These are phyloP conservation scores for Trametes villosa DNA, from an alignment of 768 basidiomycete species.

Conservation along the genomic window DNA sequence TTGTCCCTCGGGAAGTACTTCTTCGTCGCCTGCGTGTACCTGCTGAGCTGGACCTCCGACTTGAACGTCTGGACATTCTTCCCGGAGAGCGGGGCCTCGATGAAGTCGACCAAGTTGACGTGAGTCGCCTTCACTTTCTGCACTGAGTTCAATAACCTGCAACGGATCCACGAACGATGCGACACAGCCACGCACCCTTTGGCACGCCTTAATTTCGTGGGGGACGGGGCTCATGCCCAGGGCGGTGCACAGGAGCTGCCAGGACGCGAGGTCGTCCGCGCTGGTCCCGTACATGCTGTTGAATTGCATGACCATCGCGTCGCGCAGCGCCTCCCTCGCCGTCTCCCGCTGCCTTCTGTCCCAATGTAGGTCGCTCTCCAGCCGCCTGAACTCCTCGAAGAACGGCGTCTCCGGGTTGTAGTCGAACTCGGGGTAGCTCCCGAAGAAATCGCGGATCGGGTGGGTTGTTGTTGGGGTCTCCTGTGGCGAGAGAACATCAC, in stretches of 20 bases:
- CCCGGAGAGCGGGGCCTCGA: slow-evolving; percentile 24
- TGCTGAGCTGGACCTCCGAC: slow-evolving; percentile 26
- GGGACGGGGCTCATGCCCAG: slow-evolving; percentile 20
- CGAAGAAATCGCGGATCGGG: slow-evolving; percentile 23
- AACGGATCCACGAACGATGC: background rate
- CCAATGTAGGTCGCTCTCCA: slow-evolving; percentile 4
- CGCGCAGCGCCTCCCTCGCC: slow-evolving; percentile 1
- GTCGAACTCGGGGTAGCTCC: slow-evolving; percentile 16
- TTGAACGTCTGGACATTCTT: slow-evolving; percentile 19
- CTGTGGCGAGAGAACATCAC: background rate
- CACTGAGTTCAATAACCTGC: background rate
- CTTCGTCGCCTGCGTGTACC: slow-evolving; percentile 26
- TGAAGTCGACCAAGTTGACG: slow-evolving; percentile 39
- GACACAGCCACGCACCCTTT: background rate
- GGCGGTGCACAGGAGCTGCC: slow-evolving; percentile 18
- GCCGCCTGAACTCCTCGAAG: slow-evolving; percentile 9
- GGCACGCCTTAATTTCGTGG: slow-evolving; percentile 7
- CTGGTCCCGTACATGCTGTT: slow-evolving; percentile 25
- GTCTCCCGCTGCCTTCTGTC: background rate
- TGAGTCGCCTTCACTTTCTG: slow-evolving; percentile 24
- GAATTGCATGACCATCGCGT: slow-evolving; percentile 22
- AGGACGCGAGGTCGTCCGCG: slow-evolving; percentile 13
- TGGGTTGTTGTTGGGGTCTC: background rate
- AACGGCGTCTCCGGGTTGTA: slow-evolving; percentile 11
- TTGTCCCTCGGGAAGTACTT: slow-evolving; percentile 35